Base-by-base conservation (phyloP, 192 early-diverging fungal genomes). In the Dissophora ornata region DNA sequence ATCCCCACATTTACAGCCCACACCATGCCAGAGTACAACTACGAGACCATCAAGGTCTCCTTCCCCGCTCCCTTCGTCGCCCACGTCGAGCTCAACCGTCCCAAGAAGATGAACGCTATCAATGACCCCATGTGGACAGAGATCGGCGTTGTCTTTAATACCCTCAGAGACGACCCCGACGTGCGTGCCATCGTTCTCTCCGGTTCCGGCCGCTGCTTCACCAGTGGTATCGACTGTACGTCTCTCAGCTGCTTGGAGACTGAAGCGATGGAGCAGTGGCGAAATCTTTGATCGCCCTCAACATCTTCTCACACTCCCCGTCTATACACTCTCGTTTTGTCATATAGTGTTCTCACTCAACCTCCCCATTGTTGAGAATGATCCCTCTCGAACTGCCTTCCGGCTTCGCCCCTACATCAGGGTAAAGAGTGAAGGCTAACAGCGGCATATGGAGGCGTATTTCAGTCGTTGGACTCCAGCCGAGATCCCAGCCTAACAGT, bases 151-250 rank as follows among this genome's bases (percentile, higher is more conserved):
- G 69, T 67, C 38, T 68, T 67, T 67, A 44, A 64, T 29, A 66
- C 46, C 13, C 64, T 77, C 53, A 34, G 58, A 3, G 58, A 57
- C n/a, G 92, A 97, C 79, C 62, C 82, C 13, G 66, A 88, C 25
- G 89, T 96, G 49, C 87, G 91, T 30, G 83, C 84, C 61, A 89
- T 97, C 0, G 88, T 99, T 26, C 61, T 98, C 22, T 90, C 90
- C 13, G 93, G 91, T 22, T 81, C 84, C 24, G 90, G 90, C 26
- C 83, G 86, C 33, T 83, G 90, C 66, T 99, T 99, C 67, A 93
- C 93, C n/a, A 91, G 93, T 34, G 97, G 97, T 9, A 81, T 99
- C 24, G 97, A 99, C 61, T 78, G 91, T 88, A 90, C 80, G 73
- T 66, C n/a, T n/a, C n/a, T n/a, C n/a, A n/a, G n/a, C n/a, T n/a